phyloP scores from a whole-genome alignment of 345 rosid genomes.

The Clarkia xantiana region DNA sequence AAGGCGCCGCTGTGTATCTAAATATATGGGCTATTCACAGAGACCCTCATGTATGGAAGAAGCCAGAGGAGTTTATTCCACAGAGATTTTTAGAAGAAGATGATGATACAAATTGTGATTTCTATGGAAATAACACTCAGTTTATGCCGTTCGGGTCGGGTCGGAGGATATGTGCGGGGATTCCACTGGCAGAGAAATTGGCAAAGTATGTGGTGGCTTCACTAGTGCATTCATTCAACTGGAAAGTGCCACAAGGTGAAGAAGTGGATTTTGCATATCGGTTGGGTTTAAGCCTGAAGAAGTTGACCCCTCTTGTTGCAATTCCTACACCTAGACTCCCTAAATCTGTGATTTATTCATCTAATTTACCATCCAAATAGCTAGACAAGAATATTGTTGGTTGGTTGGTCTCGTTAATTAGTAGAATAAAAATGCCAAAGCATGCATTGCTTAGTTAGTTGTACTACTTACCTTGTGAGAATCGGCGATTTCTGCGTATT shows the following conservation, averaged over 20 bases:
- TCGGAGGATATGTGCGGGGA: constrained; percentile 8
- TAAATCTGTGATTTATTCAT: too few relatives aligned
- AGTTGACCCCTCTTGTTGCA: constrained; percentile 3
- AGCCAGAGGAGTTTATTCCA: constrained; percentile 8
- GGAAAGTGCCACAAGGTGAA: constrained; percentile 5
- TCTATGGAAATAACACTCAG: constrained; percentile 9
- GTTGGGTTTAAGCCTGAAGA: constrained; percentile 9
- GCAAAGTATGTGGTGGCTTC: constrained; percentile 6
- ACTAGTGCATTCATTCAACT: constrained; percentile 8
- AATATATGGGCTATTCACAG: constrained; percentile 9
- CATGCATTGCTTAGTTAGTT: too few relatives aligned
- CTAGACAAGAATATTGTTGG: too few relatives aligned
- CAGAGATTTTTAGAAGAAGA: constrained; percentile 6
- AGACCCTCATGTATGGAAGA: constrained; percentile 8
- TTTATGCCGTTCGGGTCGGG: constrained; percentile 24
- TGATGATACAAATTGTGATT: constrained; percentile 2
- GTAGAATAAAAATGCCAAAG: too few relatives aligned
- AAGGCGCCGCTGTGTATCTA: constrained; percentile 7
- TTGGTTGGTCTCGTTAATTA: too few relatives aligned
- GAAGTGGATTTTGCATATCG: constrained; percentile 3
- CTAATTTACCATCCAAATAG: too few relatives aligned
- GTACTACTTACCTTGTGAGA: too few relatives aligned
- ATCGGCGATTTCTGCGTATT: too few relatives aligned
- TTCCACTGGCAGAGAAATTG: constrained; percentile 9
- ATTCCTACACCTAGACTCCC: constrained; percentile 1